These are phyloP conservation scores for Quercus lobata DNA, from an alignment of 331 rosid genomes.

Conservation along the genomic window DNA sequence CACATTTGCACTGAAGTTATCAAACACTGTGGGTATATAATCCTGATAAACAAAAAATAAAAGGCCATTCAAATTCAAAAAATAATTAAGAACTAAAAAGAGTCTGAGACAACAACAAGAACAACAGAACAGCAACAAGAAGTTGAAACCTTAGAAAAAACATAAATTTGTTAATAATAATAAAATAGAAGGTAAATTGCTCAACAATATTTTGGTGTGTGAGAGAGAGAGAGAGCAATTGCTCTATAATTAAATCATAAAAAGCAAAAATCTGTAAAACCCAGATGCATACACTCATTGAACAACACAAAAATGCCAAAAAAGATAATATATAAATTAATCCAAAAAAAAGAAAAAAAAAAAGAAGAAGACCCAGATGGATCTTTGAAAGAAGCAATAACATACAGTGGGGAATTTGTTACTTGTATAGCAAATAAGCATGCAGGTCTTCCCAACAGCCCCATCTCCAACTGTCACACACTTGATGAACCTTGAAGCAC, in stretches of 20 bases:
- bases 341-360: conserved; percentile 8
- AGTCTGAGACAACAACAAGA: conserved; percentile 17
- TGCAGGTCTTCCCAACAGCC: conserved; percentile 96
- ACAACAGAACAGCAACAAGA: conserved; percentile 10
- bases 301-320: background rate
- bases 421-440: conserved; percentile 97
- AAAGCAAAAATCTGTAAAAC: conserved; percentile 31
- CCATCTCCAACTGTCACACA: conserved; percentile 98
- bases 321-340: background rate
- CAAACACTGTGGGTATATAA: conserved; percentile 86
- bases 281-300: conserved; percentile 16
- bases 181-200: background rate
- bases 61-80: conserved; percentile 2
- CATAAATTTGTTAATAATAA: background rate
- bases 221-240: background rate
- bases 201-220: background rate
- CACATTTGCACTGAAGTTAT: conserved; percentile 92
- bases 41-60: conserved; percentile 46
- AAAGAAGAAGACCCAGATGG: conserved; percentile 17
- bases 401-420: conserved; percentile 90
- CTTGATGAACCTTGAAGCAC: conserved; percentile 84
- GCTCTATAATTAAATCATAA: conserved; percentile 12
- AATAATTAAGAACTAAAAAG: conserved; percentile 8
- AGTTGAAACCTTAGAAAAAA: background rate
- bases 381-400: conserved; percentile 13